Evolutionary conservation across 306 rosid species (phyloP).

Genomic region (Gillenia trifoliata): DNA sequence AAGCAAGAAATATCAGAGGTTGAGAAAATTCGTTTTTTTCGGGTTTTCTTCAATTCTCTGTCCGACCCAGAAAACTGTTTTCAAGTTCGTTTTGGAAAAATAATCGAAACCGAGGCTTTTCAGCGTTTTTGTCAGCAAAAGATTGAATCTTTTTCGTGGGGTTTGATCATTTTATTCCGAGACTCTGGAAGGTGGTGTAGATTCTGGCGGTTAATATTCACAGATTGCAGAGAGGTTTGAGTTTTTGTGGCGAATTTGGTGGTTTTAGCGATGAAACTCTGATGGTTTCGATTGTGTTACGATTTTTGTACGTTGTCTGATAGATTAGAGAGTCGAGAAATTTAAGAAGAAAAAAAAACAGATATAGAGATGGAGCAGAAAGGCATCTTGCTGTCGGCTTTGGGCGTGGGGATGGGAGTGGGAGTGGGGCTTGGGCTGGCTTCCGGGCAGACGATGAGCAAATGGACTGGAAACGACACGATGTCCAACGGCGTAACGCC

Average conservation of each 20-base stretch:
- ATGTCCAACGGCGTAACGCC: conserved; percentile 35
- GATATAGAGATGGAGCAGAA: conserved; percentile 64
- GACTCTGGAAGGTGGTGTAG: background rate
- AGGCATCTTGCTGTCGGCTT: conserved; percentile 62
- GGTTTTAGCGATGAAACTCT: too few relatives aligned
- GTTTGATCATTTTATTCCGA: background rate
- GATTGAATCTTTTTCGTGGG: background rate
- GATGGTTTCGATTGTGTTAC: background rate
- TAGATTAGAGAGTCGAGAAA: background rate
- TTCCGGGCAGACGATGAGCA: conserved; percentile 55
- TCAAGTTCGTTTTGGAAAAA: too few relatives aligned
- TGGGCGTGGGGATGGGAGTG: conserved; percentile 81
- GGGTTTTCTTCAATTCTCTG: conserved; percentile 4
- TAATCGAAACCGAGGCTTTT: background rate
- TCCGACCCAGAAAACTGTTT: background rate
- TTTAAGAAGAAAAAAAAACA: background rate
- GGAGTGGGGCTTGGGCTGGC: conserved; percentile 90
- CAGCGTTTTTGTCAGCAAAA: background rate
- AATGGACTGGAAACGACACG: conserved; percentile 34
- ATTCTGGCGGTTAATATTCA: background rate
- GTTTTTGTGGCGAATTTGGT: background rate
- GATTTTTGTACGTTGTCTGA: background rate
- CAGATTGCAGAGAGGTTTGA: background rate
- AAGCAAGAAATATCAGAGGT: background rate
- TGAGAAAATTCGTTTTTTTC: conserved; percentile 1